Percentiles rank a stretch among this genome's conserved stretches.
These are phyloP conservation scores for Kalanchoe fedtschenkoi DNA, from an alignment of 164 flowering plant genomes.

Conservation along the genomic window DNA sequence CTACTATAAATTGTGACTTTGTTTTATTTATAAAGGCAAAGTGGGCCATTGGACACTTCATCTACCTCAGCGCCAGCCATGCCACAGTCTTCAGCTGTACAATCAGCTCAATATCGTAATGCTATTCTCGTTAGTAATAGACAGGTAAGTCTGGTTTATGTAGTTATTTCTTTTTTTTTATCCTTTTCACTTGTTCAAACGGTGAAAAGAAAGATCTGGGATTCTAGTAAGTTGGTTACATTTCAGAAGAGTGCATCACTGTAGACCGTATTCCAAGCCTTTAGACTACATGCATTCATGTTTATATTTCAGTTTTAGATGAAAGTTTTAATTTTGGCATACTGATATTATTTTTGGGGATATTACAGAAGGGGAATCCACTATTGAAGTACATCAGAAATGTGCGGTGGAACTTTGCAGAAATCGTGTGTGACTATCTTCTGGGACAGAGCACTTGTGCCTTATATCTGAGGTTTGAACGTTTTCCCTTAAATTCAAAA, in stretches of 20 bases:
- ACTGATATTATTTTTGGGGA: neutral
- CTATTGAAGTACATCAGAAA: constrained; percentile 86
- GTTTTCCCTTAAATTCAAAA: neutral
- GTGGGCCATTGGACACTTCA: constrained; percentile 16
- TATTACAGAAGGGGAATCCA: constrained; percentile 83
- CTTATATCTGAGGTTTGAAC: constrained; percentile 69
- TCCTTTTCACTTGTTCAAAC: too few species aligned
- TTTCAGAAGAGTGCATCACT: too few species aligned
- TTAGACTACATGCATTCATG: neutral
- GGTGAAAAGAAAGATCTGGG: too few species aligned
- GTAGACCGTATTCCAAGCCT: neutral
- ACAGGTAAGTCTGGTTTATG: constrained; percentile 46
- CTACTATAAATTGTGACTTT: neutral
- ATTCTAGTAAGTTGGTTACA: too few species aligned
- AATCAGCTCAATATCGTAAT: constrained; percentile 39
- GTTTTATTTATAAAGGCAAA: constrained; percentile 23
- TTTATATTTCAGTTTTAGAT: neutral
- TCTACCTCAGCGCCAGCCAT: constrained; percentile 20
- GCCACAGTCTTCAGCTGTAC: constrained; percentile 11
- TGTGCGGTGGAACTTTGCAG: constrained; percentile 85
- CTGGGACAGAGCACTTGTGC: constrained; percentile 83
- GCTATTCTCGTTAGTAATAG: constrained; percentile 88
- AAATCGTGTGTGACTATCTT: constrained; percentile 68
- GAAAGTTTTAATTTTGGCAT: constrained; percentile 10
- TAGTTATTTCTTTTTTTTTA: too few species aligned